A percentile compares a stretch with the other conserved stretches of the same genome.
phyloP scores from a whole-genome alignment of 2,329 filamentous ascomycete species.

The Colletotrichum lindemuthianum region DNA sequence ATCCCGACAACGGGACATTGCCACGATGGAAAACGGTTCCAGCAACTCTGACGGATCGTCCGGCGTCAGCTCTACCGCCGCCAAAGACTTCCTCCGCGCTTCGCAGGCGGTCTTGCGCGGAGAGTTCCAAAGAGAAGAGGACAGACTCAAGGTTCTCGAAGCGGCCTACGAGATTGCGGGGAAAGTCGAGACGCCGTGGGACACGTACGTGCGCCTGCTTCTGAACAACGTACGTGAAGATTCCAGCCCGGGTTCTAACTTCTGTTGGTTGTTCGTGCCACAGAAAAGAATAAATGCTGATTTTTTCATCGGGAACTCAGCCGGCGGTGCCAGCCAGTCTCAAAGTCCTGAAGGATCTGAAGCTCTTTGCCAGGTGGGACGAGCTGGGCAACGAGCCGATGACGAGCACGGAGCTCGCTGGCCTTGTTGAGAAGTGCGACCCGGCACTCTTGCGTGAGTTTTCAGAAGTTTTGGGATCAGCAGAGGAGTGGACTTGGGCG shows the following conservation, averaged over 20 bases:
- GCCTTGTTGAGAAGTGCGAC: slow-evolving; percentile 11
- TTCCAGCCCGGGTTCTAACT: too few species aligned
- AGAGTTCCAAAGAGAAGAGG: slow-evolving; percentile 4
- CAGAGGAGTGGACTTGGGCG: not conserved
- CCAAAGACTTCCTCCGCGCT: slow-evolving; percentile 4
- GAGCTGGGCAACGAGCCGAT: slow-evolving; percentile 16
- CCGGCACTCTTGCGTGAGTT: slow-evolving; percentile 17
- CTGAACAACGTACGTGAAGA: slow-evolving; percentile 6
- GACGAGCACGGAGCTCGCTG: slow-evolving; percentile 17
- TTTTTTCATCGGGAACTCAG: too few species aligned
- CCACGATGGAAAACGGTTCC: slow-evolving; percentile 1
- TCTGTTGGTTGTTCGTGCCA: too few species aligned
- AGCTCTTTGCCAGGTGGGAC: slow-evolving; percentile 12
- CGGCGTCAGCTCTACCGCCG: not conserved
- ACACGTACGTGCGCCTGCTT: slow-evolving; percentile 9
- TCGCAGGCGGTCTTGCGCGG: not conserved
- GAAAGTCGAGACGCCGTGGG: slow-evolving; percentile 15
- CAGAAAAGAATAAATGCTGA: too few species aligned
- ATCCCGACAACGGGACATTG: too few species aligned
- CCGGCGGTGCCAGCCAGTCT: not conserved
- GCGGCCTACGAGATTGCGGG: slow-evolving; percentile 11
- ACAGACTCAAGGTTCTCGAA: slow-evolving; percentile 2
- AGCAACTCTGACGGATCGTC: not conserved
- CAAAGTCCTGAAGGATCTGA: slow-evolving; percentile 10
- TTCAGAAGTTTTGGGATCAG: not conserved